Evolutionary conservation across 2,329 filamentous ascomycete species (phyloP), one percentile per base, ranked within the genome.

Genomic region (Aschersonia sp.): DNA sequence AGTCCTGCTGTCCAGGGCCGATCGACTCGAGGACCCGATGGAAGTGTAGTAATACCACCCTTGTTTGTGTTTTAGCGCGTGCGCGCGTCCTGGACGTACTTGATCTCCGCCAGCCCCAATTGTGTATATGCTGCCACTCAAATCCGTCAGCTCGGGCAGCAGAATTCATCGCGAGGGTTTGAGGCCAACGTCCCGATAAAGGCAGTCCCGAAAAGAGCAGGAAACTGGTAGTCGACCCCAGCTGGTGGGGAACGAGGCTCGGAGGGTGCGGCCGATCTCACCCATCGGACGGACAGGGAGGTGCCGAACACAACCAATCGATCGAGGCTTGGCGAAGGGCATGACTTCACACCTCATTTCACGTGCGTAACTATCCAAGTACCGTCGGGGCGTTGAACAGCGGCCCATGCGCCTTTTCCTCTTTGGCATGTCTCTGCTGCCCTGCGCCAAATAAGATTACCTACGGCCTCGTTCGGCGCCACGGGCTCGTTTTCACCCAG

Each of bases 281-380:
- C 4, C 40, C 11, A n/a, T 30, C 42, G n/a, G 5, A 9, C 31
- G 37, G n/a, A 39, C 35, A 9, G 22, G 40, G 32, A 41, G 32
- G 32, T 37, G 44, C 44, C 44, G 44, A 30, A 40, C 22, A 29
- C 32, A 22, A 22, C 43, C 35, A 44, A 45, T 47, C 42, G 39
- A 44, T 45, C 30, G 37, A 42, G 41, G 29, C 37, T 49, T 49
- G 48, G 45, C 48, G 14, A n/a, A 41, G 47, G 12, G 44, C n/a
- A 51, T 46, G 50, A 52, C 48, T 48, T 47, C 46, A 47, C 30
- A 35, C 40, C 47, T 46, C 44, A 48, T 49, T 49, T 52, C 49
- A 44, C 37, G 14, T 10, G 45, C 39, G 44, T n/a, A 46, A n/a
- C 30, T 14, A 41, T 14, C 4, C 10, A 41, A 14, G n/a, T 14